Evolutionary conservation across 192 early-diverging fungal species (phyloP).

Genomic region (Gigaspora rosea): DNA sequence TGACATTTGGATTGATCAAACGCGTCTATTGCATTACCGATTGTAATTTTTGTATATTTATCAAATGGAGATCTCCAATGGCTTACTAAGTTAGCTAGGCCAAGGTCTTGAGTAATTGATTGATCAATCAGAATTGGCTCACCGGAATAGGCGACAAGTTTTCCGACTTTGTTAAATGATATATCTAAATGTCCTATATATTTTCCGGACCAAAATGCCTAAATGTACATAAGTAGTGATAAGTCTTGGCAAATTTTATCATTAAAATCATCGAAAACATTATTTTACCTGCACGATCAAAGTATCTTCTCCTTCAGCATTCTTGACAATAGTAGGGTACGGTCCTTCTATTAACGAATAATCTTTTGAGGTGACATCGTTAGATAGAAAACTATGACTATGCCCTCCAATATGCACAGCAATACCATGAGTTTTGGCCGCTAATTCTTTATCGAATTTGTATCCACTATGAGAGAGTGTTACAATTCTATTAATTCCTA

Average conservation of each 20-base stretch:
- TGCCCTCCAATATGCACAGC: slow-evolving; percentile 77
- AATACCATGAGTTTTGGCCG: slow-evolving; percentile 56
- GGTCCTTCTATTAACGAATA: slow-evolving; percentile 46
- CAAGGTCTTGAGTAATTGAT: slow-evolving; percentile 48
- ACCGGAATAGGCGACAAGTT: slow-evolving; percentile 56
- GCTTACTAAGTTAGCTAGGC: slow-evolving; percentile 43
- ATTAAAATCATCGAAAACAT: not conserved
- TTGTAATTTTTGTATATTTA: slow-evolving; percentile 40
- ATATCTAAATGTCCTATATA: slow-evolving; percentile 67
- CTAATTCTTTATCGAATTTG: slow-evolving; percentile 64
- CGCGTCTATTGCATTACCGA: slow-evolving; percentile 45
- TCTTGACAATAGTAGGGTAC: slow-evolving; percentile 70
- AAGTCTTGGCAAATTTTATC: not conserved
- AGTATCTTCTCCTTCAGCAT: slow-evolving; percentile 64
- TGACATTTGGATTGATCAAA: slow-evolving; percentile 50
- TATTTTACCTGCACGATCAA: slow-evolving; percentile 68
- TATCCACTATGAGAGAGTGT: slow-evolving; percentile 75
- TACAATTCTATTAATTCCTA: slow-evolving; percentile 68
- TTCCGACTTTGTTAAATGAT: slow-evolving; percentile 57
- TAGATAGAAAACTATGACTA: slow-evolving; percentile 68
- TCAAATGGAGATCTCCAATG: slow-evolving; percentile 52
- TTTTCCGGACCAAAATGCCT: slow-evolving; percentile 59
- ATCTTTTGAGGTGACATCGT: slow-evolving; percentile 46
- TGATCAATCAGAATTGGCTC: slow-evolving; percentile 60
- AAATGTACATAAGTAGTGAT: not conserved